A percentile compares a stretch with the other conserved stretches of the same genome.
Conservation (phyloP, 345 rosid genomes). For the Brassica nigra region DNA sequence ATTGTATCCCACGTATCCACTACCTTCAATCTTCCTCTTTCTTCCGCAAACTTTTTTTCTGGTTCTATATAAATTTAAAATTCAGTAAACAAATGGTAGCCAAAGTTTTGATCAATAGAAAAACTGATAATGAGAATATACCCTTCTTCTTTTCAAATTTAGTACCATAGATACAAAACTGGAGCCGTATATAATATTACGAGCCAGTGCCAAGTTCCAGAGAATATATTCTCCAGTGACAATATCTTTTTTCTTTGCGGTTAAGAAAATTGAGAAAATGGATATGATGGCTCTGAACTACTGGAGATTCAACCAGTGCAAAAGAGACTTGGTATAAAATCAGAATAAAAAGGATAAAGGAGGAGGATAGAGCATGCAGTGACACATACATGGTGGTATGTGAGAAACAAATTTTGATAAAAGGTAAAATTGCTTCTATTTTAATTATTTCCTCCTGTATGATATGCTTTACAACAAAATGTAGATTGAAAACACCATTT, state of each 20-base stretch:
- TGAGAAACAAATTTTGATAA: not conserved
- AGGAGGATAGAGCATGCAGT: not conserved
- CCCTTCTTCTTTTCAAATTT: not conserved
- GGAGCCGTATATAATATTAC: not conserved
- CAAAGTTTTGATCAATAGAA: not conserved
- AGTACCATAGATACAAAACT: not conserved
- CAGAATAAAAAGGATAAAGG: not conserved
- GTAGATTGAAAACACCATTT: not conserved
- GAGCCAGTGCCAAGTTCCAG: not conserved
- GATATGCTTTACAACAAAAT: not conserved
- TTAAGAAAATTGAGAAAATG: not conserved
- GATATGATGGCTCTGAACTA: not conserved
- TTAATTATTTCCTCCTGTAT: not conserved
- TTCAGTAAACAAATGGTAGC: not conserved
- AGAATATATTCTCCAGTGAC: not conserved
- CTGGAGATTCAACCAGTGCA: no score
- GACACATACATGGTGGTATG: not conserved
- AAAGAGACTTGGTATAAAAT: not conserved
- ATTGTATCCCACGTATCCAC: no score
- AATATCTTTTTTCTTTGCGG: not conserved
- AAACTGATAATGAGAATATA: not conserved
- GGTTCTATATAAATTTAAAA: no score
- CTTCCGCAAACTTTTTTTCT: not conserved
- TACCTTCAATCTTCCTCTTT: not conserved
- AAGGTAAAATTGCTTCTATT: not conserved